Evolutionary conservation across 2,329 filamentous ascomycete genomes (phyloP), one percentile per base, ranked within the genome.

Genomic region (Colletotrichum musae): DNA sequence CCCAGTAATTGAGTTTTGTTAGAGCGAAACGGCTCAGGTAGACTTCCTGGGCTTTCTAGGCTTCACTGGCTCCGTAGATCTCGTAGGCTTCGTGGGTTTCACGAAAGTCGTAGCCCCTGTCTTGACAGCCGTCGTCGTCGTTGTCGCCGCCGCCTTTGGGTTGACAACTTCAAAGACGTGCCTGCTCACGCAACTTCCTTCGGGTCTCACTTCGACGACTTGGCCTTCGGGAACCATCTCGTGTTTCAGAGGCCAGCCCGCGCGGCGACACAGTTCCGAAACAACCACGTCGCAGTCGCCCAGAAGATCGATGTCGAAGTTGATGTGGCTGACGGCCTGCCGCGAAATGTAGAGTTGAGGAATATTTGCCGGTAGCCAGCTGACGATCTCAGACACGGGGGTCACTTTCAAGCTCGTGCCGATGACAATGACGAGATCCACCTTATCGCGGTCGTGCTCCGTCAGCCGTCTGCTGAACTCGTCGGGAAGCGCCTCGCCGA

Each of bases 301-400:
- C n/a, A 98, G 86, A 64, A 99, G 87, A 78, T 98, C 95, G 73
- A 99, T 94, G 80, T 99, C 96, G 75, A 99, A 98, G 78, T 97
- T 94, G 78, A 97, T 93, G 80, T 98, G 95, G 43, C 86, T 87
- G 64, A 97, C 93, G 3, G 94, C 92, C 83, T 93, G 92, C 73
- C 93, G 90, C 18, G 92, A 95, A 74, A 98, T 94, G 81, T 96
- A 97, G 71, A 97, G 93, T 81, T 97, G 94, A 6, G 95, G 95
- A 47, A 97, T 90, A 69, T 93, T 80, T n/a, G 89, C 83, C 1
- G 94, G 93, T 51, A 97, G 80, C 74, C 92, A 93, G 43, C 92
- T 92, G 1, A 94, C 93, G 54, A 99, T 94, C 80, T 98, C 95
- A 41, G 93, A 95, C 3, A 99, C 96, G 41, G 96, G 96, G 2